Base-by-base conservation (phyloP, 2,329 filamentous ascomycete species). In the Fusarium sp. region DNA sequence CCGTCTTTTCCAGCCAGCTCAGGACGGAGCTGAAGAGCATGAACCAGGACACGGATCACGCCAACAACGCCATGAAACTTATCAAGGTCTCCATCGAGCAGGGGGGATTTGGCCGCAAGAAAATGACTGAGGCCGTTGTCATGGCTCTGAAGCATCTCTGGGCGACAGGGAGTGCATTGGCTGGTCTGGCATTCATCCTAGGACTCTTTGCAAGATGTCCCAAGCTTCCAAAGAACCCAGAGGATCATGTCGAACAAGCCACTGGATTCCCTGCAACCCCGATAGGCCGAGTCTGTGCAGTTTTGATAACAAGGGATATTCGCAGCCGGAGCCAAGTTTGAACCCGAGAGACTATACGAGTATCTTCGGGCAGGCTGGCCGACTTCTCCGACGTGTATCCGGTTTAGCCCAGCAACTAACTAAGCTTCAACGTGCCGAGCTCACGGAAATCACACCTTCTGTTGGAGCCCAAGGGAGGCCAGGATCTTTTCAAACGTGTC, bases 1-100 rank as follows among this genome's bases (percentile, higher is more conserved):
- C 70, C 45, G 65, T 79, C 65, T 80, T 80, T 43, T 78, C 77
- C n/a, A 70, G 65, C n/a, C 70, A 71, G 33, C 65, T 79, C 22
- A 58, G 61, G 22, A 20, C 24, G 14, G 68, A 71, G 64, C 76
- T 79, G 27, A 27, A 61, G 22, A 41, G 29, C 48, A 56, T 68
- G 29, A 67, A 69, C 10, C 58, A 61, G 22, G 65, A 60, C 45
- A 62, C 63, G n/a, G 48, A 64, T 14, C 67, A 65, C n/a, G 75
- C 72, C 45, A 61, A 65, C 11, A 60, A 72, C 52, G 50, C 67
- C 16, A 76, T 79, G 69, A 77, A 75, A 58, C 54, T 73, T 54
- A 78, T 79, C 64, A 71, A 67, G 58, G 59, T 68, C 31, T 76
- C 77, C 4, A 60, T 77, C 18, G 75, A 70, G 41, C 52, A 61